Base-by-base conservation (phyloP, 768 basidiomycete genomes). In the Chlorophyllum brunneum region DNA sequence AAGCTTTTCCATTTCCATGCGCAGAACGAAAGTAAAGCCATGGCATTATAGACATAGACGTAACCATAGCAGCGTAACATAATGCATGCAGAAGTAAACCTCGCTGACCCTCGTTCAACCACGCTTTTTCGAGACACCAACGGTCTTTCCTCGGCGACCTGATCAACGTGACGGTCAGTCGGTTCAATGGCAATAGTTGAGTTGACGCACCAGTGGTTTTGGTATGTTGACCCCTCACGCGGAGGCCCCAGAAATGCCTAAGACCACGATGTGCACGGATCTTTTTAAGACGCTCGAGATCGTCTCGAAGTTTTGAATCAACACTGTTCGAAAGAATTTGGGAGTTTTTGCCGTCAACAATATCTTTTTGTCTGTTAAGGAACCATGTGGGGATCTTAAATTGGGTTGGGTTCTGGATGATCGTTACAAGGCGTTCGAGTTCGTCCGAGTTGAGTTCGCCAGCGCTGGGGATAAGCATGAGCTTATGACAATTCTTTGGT, bases 371-470 rank as follows among this genome's bases (percentile, higher is more conserved):
- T 73, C 97, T 92, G 83, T 98, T 99, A 70, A 98, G 73, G 83
- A 99, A 98, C 95, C 95, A 99, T 36, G 85, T 82, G 15, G 97
- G 97, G 69, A 99, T 97, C 81, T 99, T 99, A 86, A 95, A 99
- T 71, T 98, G 95, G 5, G 89, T 88, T 26, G 97, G 97, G 76
- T 95, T 98, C 77, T 98, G 97, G 70, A 99, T 95, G 73, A 99
- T 98, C 54, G 91, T 98, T 60, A 99, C 97, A 60, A 99, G 81
- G 53, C 97, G 93, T 77, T 99, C 97, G 48, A 99, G 86, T 74
- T 99, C 97, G 66, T 99, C 97, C 37, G 97, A 95, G 83, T 99
- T 98, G 68, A 99, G 88, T 63, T 99, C 97, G 59, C 97, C 97
- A 63, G 97, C 97, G 46, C 97, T 99, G 68, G 37, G n/a, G 29